Evolutionary conservation across 306 rosid species (phyloP).

Genomic region (Citrullus mucosospermus): DNA sequence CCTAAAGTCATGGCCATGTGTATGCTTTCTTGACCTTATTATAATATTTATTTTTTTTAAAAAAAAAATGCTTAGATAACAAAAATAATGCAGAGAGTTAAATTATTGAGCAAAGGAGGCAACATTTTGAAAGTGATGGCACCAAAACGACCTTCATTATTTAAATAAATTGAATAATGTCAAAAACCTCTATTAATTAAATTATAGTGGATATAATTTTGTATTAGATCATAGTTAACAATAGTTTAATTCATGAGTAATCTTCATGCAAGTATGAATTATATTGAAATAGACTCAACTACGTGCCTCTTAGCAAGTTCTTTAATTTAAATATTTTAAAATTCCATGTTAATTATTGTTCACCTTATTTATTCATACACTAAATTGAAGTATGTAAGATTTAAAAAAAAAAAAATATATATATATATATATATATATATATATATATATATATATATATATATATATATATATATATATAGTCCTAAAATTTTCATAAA

Average conservation of each 20-base stretch:
- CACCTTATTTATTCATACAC: too few species aligned
- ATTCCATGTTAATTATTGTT: too few species aligned
- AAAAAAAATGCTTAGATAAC: neutral
- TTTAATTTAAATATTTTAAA: too few species aligned
- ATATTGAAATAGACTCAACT: too few species aligned
- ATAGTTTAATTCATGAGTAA: neutral
- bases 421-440: too few species aligned
- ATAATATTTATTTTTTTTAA: neutral
- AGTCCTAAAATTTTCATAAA: too few species aligned
- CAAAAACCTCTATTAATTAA: neutral
- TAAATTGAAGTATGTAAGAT: too few species aligned
- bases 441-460: too few species aligned
- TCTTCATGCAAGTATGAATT: too few species aligned
- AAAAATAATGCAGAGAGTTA: neutral
- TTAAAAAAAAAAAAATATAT: too few species aligned
- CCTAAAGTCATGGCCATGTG: neutral
- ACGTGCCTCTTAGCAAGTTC: too few species aligned
- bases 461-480: too few species aligned
- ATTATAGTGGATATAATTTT: neutral
- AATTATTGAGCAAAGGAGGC: neutral
- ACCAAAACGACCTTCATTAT: neutral
- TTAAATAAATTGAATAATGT: neutral
- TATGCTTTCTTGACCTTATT: neutral
- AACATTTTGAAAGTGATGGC: neutral
- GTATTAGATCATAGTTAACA: neutral